These are phyloP conservation scores for Leccinellum rugosiceps DNA, from an alignment of 768 basidiomycete genomes.

Conservation along the genomic window DNA sequence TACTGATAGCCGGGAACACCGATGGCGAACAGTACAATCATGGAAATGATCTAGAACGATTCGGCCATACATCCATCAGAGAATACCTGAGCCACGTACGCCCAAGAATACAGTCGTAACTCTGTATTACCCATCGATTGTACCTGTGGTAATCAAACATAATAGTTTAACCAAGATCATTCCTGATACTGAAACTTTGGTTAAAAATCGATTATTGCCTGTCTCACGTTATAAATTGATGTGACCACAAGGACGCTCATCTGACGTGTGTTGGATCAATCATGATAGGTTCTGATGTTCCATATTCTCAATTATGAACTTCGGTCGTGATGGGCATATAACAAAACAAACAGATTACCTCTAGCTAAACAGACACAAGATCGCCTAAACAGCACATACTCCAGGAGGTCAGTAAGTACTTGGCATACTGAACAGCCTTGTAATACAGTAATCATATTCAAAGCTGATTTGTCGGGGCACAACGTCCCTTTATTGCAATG, in stretches of 20 bases:
- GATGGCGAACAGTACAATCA: slow-evolving; percentile 38
- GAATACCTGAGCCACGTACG: neutral
- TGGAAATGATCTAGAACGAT: slow-evolving; percentile 27
- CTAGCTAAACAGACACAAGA: neutral
- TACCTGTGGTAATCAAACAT: neutral
- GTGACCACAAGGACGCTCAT: neutral
- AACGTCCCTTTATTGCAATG: slow-evolving; percentile 50
- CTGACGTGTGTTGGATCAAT: neutral
- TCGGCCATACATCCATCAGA: neutral
- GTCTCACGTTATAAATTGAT: neutral
- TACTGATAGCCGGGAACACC: slow-evolving; percentile 29
- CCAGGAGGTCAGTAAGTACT: neutral
- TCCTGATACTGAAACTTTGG: neutral
- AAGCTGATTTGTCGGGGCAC: slow-evolving; percentile 61
- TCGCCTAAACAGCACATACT: neutral
- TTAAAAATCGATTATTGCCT: neutral
- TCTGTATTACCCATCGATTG: slow-evolving; percentile 10
- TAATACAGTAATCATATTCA: slow-evolving; percentile 27
- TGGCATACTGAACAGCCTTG: neutral
- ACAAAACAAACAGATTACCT: neutral
- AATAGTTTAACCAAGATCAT: neutral
- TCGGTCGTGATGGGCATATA: neutral
- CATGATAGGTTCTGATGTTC: neutral
- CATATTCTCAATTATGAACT: neutral
- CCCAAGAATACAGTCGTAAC: neutral